Evolutionary conservation across 352 stramenopile species (phyloP), one percentile per base, ranked within the genome.

Genomic region (Phytophthora melonis): DNA sequence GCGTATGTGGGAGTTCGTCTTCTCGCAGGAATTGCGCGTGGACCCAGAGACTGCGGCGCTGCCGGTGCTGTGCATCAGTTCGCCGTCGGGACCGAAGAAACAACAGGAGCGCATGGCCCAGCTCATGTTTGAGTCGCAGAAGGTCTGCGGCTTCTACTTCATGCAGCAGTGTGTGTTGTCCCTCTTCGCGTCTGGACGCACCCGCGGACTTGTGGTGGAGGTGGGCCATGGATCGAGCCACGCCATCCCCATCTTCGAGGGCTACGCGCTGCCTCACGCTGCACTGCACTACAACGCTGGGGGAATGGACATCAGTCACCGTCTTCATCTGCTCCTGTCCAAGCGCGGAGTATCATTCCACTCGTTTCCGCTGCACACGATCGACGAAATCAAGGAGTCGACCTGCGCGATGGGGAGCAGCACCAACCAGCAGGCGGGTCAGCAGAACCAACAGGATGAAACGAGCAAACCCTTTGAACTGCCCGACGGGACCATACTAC

Each of bases 361-460:
- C 55, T 83, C 83, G 13, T 86, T 93, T 50, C 80, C 92, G 32
- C 64, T 78, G 5, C 84, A 94, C 23, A 93, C 89, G 5, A 93
- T 97, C 49, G 77, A 93, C 64, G 87, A 92, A 27, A 95, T 98
- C 72, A 98, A 98, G 63, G 93, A 98, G 39, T 66, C 77, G 0
- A 81, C 79, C 0, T 90, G 82, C 16, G 68, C 78, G 14, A 74
- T 91, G 36, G 66, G 69, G n/a, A 67, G 68, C 34, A 75, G 70
- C 63, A 54, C 70, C 10, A 79, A 79, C 43, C 57, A 68, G 14
- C 64, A 70, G 70, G 59, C 47, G 16, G 47, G 47, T 25, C 68
- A 67, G 34, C 68, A 69, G 25, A 74, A 75, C 13, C 57, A 72
- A n/a, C 41, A 72, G 47, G 59, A 74, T 19, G 66, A 71, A 43